phyloP scores from a whole-genome alignment of 306 rosid species.

The Hippophae rhamnoides region DNA sequence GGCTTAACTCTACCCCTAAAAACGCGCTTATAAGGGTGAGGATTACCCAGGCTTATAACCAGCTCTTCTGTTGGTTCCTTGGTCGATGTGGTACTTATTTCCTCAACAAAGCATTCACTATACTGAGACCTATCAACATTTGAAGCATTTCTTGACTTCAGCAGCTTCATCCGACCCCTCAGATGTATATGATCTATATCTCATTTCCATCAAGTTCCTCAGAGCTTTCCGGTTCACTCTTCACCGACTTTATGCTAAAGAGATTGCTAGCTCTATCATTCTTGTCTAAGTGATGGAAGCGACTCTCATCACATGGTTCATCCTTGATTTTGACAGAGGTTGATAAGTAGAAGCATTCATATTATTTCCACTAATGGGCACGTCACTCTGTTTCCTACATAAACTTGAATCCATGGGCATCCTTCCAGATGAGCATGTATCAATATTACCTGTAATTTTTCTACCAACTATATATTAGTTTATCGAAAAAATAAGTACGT shows the following conservation, averaged over 20 bases:
- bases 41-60: too few species aligned
- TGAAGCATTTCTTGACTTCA: conserved; percentile 27
- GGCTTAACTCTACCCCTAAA: too few species aligned
- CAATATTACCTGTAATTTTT: conserved; percentile 24
- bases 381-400: conserved; percentile 25
- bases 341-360: conserved; percentile 26
- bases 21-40: too few species aligned
- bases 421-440: conserved; percentile 17
- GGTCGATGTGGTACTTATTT: too few species aligned
- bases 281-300: conserved; percentile 20
- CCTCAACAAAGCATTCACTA: conserved; percentile 18
- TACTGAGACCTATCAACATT: conserved; percentile 18
- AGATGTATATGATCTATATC: conserved; percentile 46
- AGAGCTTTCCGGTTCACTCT: conserved; percentile 37
- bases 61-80: too few species aligned
- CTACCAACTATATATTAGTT: conserved; percentile 5
- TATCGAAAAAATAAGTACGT: conserved; percentile 8
- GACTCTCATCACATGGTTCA: conserved; percentile 42
- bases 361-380: conserved; percentile 20
- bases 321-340: conserved; percentile 44
- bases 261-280: conserved; percentile 27
- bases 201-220: conserved; percentile 30
- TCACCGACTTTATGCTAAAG: conserved; percentile 20
- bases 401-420: conserved; percentile 26
- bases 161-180: conserved; percentile 46